A percentile compares a stretch with the other conserved stretches of the same genome.
Conservation (phyloP, 1,284 basidiomycete species). For the Marasmius oreades region DNA sequence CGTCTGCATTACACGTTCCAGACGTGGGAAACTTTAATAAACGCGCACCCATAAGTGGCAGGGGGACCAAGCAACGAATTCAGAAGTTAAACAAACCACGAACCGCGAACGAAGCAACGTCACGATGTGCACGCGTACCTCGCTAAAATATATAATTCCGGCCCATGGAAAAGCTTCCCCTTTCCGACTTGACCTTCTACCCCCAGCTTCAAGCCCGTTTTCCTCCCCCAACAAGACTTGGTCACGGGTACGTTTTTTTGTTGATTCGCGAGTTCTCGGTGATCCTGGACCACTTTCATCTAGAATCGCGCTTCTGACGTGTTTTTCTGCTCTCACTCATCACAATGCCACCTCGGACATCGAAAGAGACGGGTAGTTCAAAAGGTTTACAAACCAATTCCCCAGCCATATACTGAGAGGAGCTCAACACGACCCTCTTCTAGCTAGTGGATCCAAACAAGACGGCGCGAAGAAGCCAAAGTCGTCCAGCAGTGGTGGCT, state of each 20-base stretch:
- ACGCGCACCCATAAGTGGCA: constrained; percentile 37
- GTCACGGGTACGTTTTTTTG: not conserved
- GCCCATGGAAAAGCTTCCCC: not conserved
- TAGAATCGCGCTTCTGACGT: not conserved
- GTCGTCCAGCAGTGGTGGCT: constrained; percentile 25
- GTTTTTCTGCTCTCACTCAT: not conserved
- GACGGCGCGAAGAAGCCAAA: not conserved
- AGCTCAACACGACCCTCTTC: not conserved
- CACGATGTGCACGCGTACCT: not conserved
- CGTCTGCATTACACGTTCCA: not conserved
- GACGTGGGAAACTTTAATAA: constrained; percentile 21
- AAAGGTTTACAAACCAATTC: constrained; percentile 3
- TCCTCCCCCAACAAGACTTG: not conserved
- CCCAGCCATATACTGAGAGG: not conserved
- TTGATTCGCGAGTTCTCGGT: not conserved
- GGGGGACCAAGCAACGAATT: constrained; percentile 21
- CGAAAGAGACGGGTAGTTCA: constrained; percentile 6
- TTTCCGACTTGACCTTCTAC: constrained; percentile 25
- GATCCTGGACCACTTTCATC: not conserved
- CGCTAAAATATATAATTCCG: not conserved
- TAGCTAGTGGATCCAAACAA: not conserved
- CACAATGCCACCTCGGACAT: not conserved
- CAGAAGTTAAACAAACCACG: not conserved
- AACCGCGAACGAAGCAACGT: not conserved
- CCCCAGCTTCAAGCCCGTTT: constrained; percentile 21